Evolutionary conservation across 169 alveolate genomes (phyloP), one percentile per base, ranked within the genome.

Genomic region (Theileria orientalis): DNA sequence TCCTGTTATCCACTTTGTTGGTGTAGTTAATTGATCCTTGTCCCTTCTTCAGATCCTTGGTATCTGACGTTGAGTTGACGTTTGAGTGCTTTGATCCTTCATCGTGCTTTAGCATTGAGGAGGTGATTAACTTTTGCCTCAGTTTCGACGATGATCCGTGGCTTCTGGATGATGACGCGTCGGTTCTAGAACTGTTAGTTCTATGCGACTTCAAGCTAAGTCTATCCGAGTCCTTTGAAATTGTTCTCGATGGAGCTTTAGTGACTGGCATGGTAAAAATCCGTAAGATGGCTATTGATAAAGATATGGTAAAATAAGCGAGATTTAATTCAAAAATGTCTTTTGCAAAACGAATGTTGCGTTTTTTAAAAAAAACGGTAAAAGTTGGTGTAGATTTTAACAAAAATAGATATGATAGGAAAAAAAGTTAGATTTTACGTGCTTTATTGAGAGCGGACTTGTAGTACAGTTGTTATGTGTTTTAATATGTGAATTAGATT

Each of bases 181-280:
- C 52, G 13, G 60, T 19, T 62, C 56, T 7, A 21, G 23, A 44
- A 44, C 72, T 62, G 11, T 37, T 44, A 3, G 72, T 62, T 32
- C 72, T 23, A 29, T n/a, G 13, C 27, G 72, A 25, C 57, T 33
- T 32, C 5, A 56, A 56, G 6, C 32, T 56, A 1, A 44, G 60
- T 6, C 33, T 35, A 23, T 62, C 72, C 11, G 57, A 62, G 44
- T 62, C 72, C 72, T 62, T 62, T 2, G 72, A 62, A 44, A 62
- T 23, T 21, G 57, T 62, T 37, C 72, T 62, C 33, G 72, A 62
- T 5, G 27, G 41, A 7, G 37, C n/a, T 23, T 23, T 62, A 35
- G 72, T n/a, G 1, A 19, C 40, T 11, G 72, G 57, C 72, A 62
- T 62, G 52, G n/a, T 44, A 62, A 13, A 33, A n/a, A 13, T 42